Base-by-base conservation (phyloP, 306 rosid species). In the Cucumis hystrix region DNA sequence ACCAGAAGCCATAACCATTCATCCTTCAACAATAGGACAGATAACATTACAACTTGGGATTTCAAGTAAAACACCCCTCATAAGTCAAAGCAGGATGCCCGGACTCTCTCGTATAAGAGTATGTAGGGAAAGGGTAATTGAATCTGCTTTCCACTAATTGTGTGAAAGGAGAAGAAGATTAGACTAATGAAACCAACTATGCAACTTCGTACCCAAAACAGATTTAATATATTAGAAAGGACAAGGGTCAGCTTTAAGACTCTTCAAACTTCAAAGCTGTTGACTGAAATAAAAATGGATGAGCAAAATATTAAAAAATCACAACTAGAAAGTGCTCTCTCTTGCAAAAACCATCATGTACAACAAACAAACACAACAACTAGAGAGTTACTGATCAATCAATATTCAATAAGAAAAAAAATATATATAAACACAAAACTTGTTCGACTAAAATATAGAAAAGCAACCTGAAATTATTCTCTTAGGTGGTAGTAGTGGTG, bases 401-500 rank as follows among this genome's bases (percentile, higher is more conserved):
- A 16, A 71, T 21, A 47, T 7, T 21, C 5, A 4, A 71, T 15
- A 49, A 25, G 57, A 51, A 28, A 49, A 70, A 21, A 30, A 71
- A 18, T 35, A 8, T 33, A 10, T 17, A 28, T 65, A 64, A 64
- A 64, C 23, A 64, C 55, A 68, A 43, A 3, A 45, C 10, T 45
- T 70, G n/a, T 70, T 49, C 7, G 14, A 71, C 76, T 49, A 49
- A 25, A 71, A 2, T 1, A 49, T 9, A 25, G 77, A 49, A 66
- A 76, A 33, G 2, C n/a, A 77, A 92, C 99, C 99, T 88, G 97
- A 86, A 81, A 92, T 72, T 62, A 96, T 92, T 86, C 93, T 90
- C 84, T 91, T 92, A 72, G 99, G 99, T 28, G 99, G 99, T 8
- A 96, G 99, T 82, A 92, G 97, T 60, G 99, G 99, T 13, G 99